Evolutionary conservation across 2,329 filamentous ascomycete species (phyloP), one percentile per base, ranked within the genome.

Genomic region (Purpureocillium takamizusanense): DNA sequence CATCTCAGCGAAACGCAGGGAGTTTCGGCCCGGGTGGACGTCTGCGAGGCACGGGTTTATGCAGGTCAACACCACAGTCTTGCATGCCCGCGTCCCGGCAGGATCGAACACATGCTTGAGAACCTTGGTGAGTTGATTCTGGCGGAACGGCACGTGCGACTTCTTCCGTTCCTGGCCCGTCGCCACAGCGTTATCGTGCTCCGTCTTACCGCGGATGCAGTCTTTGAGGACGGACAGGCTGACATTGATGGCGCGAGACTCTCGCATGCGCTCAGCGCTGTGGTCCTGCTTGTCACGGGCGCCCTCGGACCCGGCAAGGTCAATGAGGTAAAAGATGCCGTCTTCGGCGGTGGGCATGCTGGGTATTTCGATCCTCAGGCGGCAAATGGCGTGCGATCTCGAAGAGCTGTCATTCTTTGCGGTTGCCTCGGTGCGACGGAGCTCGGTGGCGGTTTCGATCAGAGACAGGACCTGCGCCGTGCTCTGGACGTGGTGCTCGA

Each of bases 41-140:
- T 72, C 68, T 2, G 57, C 51, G 14, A 70, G 53, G 41, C 63
- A 66, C 0, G 67, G 68, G 36, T 68, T 71, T 6, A 70, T 58
- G 40, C 67, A 72, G 4, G 66, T 67, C 11, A 71, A 50, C 2
- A 71, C 62, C 1, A 65, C 58, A 3, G 65, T 71, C 49, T 57
- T 65, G 52, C 62, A 67, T 11, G 45, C 48, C 1, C 60, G 54
- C n/a, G 47, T 47, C 11, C 57, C 52, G 0, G 55, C 42, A 0
- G 67, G 65, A 43, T 72, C 67, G 45, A 72, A 70, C 10, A 70
- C 59, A 35, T 70, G 67, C 45, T 72, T 72, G 35, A 70, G 52
- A 1, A 69, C 60, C 48, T 63, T 69, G 7, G 68, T 72, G 35
- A 72, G 46, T 7, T 61, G 57, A 46, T 65, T 68, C 42, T 67